A percentile compares a stretch with the other conserved stretches of the same genome.
These are phyloP conservation scores for Eucalyptus polybractea DNA, from an alignment of 345 rosid species.

Conservation along the genomic window DNA sequence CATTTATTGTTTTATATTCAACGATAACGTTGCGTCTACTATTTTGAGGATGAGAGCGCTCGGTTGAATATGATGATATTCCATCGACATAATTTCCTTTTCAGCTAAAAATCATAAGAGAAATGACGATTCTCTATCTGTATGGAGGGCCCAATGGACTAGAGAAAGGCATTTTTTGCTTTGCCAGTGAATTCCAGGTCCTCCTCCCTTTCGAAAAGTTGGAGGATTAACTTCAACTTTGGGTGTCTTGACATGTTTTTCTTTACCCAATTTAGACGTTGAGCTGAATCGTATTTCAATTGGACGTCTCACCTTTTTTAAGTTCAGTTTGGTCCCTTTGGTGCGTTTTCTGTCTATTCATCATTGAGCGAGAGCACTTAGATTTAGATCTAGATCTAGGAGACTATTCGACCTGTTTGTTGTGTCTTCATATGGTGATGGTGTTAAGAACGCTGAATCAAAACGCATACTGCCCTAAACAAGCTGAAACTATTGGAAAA, in stretches of 20 bases:
- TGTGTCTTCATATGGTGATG: neutral
- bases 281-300: neutral
- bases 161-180: neutral
- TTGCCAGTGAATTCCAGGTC: neutral
- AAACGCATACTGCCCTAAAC: accelerated
- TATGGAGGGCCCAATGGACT: neutral
- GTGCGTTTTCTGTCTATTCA: neutral
- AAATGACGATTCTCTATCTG: neutral
- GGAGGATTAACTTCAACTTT: neutral
- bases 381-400: neutral
- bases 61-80: neutral
- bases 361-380: neutral
- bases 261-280: neutral
- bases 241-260: neutral
- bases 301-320: neutral
- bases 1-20: neutral
- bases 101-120: neutral
- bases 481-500: neutral
- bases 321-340: neutral
- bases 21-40: neutral
- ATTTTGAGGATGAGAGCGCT: neutral
- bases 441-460: neutral
- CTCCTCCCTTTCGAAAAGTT: neutral
- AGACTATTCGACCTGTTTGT: neutral
- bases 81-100: neutral